Base-by-base conservation (phyloP, 345 rosid genomes). In the Citrus sp. region DNA sequence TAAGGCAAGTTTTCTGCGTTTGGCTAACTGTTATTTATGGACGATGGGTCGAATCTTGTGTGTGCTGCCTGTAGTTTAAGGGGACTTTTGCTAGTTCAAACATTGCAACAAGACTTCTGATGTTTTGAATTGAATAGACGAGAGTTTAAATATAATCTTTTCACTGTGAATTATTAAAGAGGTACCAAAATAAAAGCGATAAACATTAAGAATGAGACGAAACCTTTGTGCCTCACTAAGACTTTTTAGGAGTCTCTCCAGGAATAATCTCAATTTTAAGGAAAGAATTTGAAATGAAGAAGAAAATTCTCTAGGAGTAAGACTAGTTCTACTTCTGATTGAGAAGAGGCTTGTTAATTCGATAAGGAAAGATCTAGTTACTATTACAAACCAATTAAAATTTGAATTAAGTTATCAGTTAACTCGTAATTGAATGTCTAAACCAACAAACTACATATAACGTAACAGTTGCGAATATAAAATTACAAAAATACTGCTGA, bases 1-100 rank as follows among this genome's bases (percentile, higher is more conserved):
- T n/a, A n/a, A n/a, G n/a, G n/a, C n/a, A 80, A 61, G 85, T 82
- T 74, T 75, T 40, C 46, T 40, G 46, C 13, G 0, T 9, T 40
- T 40, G 12, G 13, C 46, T 9, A 40, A 9, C 46, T 40, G 46
- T 9, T 40, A 40, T 40, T 40, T 40, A 40, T 40, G 46, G 46
- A 40, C 13, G 2, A 40, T 40, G 46, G 46, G 9, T 34, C 5
- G 0, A 37, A 62, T 62, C 59, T 27, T 13, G 32, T 10, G 4
- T 25, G 22, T 3, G 66, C 12, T 69, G 37, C n/a, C 13, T 40
- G 46, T 9, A 40, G 2, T 40, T 40, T 40, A 40, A 2, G 46
- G 46, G 2, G 13, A 40, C 46, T 40, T 40, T 40, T 40, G 46
- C 46, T 18, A 46, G 56, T 34, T 28, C 37, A 55, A 19, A 32